Evolutionary conservation across 2,329 filamentous ascomycete genomes (phyloP).

Genomic region (Sordariomycetes sp.): DNA sequence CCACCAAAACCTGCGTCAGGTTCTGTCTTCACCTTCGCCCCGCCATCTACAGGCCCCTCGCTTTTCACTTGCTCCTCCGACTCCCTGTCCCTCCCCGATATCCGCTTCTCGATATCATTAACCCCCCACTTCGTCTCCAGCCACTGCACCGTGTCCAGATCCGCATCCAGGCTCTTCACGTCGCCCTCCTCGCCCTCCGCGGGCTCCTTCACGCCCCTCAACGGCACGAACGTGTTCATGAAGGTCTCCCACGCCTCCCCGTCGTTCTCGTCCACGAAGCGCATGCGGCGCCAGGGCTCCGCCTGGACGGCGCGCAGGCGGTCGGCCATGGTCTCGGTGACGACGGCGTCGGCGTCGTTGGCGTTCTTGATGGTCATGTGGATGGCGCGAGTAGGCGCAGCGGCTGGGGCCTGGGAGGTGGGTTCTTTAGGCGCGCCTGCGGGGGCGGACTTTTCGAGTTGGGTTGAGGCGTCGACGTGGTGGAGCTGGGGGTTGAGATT

Average conservation of each 20-base stretch:
- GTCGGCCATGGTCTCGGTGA: slow-evolving; percentile 62
- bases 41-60: background rate
- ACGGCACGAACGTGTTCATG: slow-evolving; percentile 51
- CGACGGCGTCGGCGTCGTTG: slow-evolving; percentile 53
- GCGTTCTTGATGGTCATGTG: slow-evolving; percentile 79
- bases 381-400: slow-evolving; percentile 58
- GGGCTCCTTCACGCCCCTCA: background rate
- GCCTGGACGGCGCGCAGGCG: slow-evolving; percentile 69
- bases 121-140: background rate
- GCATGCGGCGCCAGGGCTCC: slow-evolving; percentile 70
- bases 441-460: slow-evolving; percentile 46
- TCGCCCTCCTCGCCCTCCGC: background rate
- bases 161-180: background rate
- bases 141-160: slow-evolving; percentile 1
- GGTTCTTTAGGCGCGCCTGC: slow-evolving; percentile 22
- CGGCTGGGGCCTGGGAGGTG: slow-evolving; percentile 19
- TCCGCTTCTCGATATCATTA: slow-evolving; percentile 1
- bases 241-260: slow-evolving; percentile 68
- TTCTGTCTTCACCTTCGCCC: background rate
- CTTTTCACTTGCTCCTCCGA: background rate
- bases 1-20: background rate
- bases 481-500: slow-evolving; percentile 88
- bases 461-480: slow-evolving; percentile 76
- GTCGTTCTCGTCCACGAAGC: slow-evolving; percentile 74
- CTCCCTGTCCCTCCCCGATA: background rate